phyloP scores from a whole-genome alignment of 805 yeast species.

The Diddensiella caesifluorescens region DNA sequence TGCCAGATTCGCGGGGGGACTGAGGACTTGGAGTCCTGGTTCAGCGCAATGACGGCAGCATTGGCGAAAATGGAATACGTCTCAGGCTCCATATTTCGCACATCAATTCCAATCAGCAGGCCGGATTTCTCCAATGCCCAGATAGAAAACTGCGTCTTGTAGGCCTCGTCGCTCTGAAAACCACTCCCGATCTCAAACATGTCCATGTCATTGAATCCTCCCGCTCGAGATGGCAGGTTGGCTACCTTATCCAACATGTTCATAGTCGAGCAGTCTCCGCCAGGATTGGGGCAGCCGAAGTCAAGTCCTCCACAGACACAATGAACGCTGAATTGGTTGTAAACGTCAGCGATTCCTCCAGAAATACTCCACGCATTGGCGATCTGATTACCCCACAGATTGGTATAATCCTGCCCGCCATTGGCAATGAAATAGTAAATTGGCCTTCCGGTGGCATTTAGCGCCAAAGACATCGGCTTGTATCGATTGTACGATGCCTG shows the following conservation, averaged over 20 bases:
- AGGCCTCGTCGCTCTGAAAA: slow-evolving; percentile 28
- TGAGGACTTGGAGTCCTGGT: slow-evolving; percentile 25
- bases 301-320: slow-evolving; percentile 30
- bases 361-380: slow-evolving; percentile 32
- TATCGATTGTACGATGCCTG: slow-evolving; percentile 26
- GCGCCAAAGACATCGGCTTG: slow-evolving; percentile 29
- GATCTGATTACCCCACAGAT: slow-evolving; percentile 30
- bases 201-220: slow-evolving; percentile 31
- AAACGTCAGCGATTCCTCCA: slow-evolving; percentile 30
- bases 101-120: slow-evolving; percentile 29
- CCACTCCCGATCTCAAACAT: slow-evolving; percentile 32
- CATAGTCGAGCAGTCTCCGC: slow-evolving; percentile 27
- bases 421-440: slow-evolving; percentile 31
- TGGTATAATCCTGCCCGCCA: slow-evolving; percentile 32
- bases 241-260: slow-evolving; percentile 29
- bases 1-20: slow-evolving; percentile 19
- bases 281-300: slow-evolving; percentile 24
- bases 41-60: slow-evolving; percentile 25
- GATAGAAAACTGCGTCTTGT: slow-evolving; percentile 29
- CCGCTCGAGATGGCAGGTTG: slow-evolving; percentile 27
- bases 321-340: slow-evolving; percentile 18
- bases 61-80: slow-evolving; percentile 23
- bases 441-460: slow-evolving; percentile 28
- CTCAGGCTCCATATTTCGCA: slow-evolving; percentile 22
- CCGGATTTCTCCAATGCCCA: slow-evolving; percentile 33